Evolutionary conservation across 306 rosid species (phyloP).

Genomic region (Aeschynomene evenia): DNA sequence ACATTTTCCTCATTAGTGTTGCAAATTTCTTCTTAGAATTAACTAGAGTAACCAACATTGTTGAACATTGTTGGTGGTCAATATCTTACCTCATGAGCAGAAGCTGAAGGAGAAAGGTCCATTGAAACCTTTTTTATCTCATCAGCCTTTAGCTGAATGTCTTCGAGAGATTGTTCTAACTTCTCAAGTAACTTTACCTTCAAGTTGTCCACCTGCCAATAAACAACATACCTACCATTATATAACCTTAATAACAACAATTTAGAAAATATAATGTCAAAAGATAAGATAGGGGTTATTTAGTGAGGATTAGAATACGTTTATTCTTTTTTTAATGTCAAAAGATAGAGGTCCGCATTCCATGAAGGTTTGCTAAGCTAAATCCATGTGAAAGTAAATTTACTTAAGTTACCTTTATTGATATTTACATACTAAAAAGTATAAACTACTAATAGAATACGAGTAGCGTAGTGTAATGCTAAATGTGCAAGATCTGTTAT

Average conservation of each 20-base stretch:
- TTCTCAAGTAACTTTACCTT: slow-evolving; percentile 77
- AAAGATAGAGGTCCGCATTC: neutral
- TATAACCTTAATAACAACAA: slow-evolving; percentile 23
- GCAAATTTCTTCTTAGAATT: slow-evolving; percentile 30
- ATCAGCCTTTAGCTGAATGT: slow-evolving; percentile 62
- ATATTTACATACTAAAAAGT: too few relatives aligned
- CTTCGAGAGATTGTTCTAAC: slow-evolving; percentile 70
- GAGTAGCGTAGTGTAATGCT: neutral
- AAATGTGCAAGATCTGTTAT: neutral
- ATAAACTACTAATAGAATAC: too few relatives aligned
- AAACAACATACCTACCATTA: slow-evolving; percentile 33
- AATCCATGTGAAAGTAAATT: too few relatives aligned
- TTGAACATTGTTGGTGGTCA: neutral
- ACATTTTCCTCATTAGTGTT: neutral
- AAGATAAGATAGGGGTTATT: neutral
- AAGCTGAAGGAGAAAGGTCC: slow-evolving; percentile 44
- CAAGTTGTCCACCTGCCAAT: slow-evolving; percentile 78
- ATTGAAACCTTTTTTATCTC: slow-evolving; percentile 48
- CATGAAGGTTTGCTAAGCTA: too few relatives aligned
- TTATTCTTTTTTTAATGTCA: neutral
- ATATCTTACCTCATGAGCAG: slow-evolving; percentile 67
- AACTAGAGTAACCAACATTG: slow-evolving; percentile 3
- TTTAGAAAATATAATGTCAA: neutral
- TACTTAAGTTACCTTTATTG: too few relatives aligned
- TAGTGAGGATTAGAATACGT: neutral